phyloP scores from a whole-genome alignment of 2,329 filamentous ascomycete species.

The Chalaropsis ovoidea region DNA sequence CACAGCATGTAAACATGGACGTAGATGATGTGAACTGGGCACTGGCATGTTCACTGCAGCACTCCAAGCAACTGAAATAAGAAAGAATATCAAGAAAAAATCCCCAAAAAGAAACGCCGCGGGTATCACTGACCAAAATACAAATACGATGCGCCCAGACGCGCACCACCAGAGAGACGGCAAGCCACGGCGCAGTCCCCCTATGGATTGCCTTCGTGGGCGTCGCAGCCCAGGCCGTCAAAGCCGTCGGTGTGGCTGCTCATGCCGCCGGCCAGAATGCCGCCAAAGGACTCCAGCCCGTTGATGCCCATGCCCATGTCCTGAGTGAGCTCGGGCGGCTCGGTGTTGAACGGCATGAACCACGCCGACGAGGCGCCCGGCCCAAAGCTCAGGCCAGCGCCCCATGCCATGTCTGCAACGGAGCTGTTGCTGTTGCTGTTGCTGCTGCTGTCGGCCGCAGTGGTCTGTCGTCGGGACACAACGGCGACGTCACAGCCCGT shows the following conservation, averaged over 20 bases:
- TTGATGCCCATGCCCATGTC: constrained; percentile 35
- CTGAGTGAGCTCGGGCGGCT: constrained; percentile 55
- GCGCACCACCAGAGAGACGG: neutral
- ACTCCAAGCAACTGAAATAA: neutral
- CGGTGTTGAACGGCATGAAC: constrained; percentile 90
- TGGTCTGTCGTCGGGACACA: neutral
- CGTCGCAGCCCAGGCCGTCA: constrained; percentile 23
- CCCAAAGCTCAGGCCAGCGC: constrained; percentile 26
- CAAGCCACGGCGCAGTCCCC: neutral
- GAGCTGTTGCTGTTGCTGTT: neutral
- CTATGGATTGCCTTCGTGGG: constrained; percentile 4
- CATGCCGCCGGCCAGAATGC: constrained; percentile 39
- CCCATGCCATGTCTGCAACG: neutral
- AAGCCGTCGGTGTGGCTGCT: constrained; percentile 33
- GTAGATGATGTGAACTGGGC: too few relatives aligned
- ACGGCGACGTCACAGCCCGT: neutral
- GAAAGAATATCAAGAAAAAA: neutral
- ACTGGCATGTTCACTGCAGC: neutral
- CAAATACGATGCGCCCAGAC: neutral
- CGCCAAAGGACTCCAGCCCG: constrained; percentile 41
- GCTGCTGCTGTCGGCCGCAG: neutral
- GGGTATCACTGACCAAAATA: constrained; percentile 14
- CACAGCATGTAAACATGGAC: neutral
- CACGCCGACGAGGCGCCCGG: constrained; percentile 57
- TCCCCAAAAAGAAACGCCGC: neutral